Evolutionary conservation across 768 basidiomycete species (phyloP).

Genomic region (Lentinula lateritia): DNA sequence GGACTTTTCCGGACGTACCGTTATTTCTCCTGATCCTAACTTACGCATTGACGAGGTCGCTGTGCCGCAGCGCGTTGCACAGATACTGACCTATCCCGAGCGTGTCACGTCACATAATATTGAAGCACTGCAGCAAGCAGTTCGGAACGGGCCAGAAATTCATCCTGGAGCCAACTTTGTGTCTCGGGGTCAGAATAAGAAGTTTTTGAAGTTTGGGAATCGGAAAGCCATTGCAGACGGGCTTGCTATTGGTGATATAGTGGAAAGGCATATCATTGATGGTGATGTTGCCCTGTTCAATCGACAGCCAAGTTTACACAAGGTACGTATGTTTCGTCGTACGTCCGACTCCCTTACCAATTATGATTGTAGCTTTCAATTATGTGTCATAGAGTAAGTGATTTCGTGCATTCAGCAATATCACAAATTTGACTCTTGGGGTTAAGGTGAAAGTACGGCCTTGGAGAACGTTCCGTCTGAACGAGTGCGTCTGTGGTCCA

Average conservation of each 20-base stretch:
- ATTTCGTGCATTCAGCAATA: neutral
- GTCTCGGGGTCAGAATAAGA: conserved; percentile 78
- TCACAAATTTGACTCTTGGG: neutral
- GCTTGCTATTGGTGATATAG: conserved; percentile 81
- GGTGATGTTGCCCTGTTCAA: conserved; percentile 98
- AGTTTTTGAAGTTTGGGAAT: conserved; percentile 86
- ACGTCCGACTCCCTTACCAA: conserved; percentile 3
- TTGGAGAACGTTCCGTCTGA: conserved; percentile 95
- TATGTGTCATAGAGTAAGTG: conserved; percentile 89
- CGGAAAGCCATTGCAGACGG: conserved; percentile 75
- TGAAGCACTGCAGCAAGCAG: conserved; percentile 62
- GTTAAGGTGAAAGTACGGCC: conserved; percentile 82
- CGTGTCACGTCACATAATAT: conserved; percentile 92
- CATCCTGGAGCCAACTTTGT: conserved; percentile 98
- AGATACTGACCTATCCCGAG: conserved; percentile 94
- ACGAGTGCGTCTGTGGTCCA: conserved; percentile 98
- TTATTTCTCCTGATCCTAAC: conserved; percentile 99
- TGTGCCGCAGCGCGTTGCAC: conserved; percentile 91
- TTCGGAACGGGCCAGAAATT: conserved; percentile 83
- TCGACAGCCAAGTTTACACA: conserved; percentile 97
- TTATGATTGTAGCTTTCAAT: conserved; percentile 74
- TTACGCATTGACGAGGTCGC: conserved; percentile 98
- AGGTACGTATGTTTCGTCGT: conserved; percentile 37
- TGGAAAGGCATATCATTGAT: conserved; percentile 92
- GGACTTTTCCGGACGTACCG: conserved; percentile 96